Conservation (phyloP, 2,329 filamentous ascomycete genomes). For the Verticillium alfalfae region DNA sequence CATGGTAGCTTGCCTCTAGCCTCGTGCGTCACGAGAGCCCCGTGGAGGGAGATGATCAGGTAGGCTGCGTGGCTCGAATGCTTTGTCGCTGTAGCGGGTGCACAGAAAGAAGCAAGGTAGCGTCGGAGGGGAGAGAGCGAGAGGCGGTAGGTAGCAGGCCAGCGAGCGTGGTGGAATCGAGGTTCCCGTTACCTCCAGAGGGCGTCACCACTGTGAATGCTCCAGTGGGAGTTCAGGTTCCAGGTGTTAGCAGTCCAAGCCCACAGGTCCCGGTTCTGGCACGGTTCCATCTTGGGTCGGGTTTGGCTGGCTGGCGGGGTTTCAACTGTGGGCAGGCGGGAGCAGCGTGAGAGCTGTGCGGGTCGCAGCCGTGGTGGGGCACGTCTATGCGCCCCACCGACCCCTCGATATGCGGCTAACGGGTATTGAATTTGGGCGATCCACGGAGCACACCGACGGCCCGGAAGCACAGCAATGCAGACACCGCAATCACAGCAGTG, state of each 20-base stretch:
- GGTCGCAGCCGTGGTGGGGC: not conserved
- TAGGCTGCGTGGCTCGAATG: not conserved
- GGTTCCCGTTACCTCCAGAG: not conserved
- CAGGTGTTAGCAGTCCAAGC: not conserved
- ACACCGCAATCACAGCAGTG: too few species aligned
- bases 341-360: not conserved
- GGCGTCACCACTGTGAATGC: not conserved
- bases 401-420: not conserved
- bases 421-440: not conserved
- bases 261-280: not conserved
- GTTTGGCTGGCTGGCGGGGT: not conserved
- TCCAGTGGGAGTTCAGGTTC: not conserved
- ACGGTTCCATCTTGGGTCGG: not conserved
- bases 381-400: not conserved
- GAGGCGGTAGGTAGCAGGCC: not conserved
- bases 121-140: not conserved
- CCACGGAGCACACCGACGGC: too few species aligned
- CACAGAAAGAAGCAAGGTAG: not conserved
- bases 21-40: slow-evolving; percentile 5
- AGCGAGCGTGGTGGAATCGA: not conserved
- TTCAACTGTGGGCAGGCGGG: not conserved
- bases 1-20: slow-evolving; percentile 51
- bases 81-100: not conserved
- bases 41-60: not conserved
- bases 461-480: too few species aligned